These are phyloP conservation scores for Penicillium fuscoglaucum DNA, from an alignment of 2,329 filamentous ascomycete species.

Conservation along the genomic window DNA sequence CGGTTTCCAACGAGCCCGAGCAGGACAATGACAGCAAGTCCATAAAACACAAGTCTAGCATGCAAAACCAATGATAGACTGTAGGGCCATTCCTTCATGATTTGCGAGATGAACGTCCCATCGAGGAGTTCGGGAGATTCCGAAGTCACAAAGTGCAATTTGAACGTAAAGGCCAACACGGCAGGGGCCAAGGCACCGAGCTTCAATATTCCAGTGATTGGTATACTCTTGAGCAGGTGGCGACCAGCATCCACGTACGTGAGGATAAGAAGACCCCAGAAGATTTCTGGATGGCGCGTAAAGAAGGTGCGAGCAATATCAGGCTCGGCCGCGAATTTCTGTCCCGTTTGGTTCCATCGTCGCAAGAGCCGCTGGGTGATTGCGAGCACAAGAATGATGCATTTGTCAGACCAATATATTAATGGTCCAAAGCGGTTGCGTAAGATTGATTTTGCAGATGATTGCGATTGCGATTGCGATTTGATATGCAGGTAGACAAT, in stretches of 20 bases:
- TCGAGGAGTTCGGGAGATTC: constrained; percentile 81
- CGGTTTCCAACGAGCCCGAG: constrained; percentile 23
- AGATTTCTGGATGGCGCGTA: constrained; percentile 59
- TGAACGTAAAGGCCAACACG: constrained; percentile 72
- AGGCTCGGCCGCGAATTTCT: constrained; percentile 88
- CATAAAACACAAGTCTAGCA: constrained; percentile 53
- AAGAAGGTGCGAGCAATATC: constrained; percentile 79
- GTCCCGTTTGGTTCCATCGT: constrained; percentile 95
- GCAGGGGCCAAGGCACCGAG: constrained; percentile 46
- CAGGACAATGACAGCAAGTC: constrained; percentile 40
- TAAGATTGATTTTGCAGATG: background rate
- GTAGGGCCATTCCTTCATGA: constrained; percentile 41
- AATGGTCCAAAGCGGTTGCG: background rate
- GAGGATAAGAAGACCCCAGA: constrained; percentile 72
- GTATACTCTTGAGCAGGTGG: constrained; percentile 40
- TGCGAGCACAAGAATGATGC: constrained; percentile 53
- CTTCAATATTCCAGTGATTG: constrained; percentile 26
- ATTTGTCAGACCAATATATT: constrained; percentile 9
- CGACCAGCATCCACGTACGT: constrained; percentile 65
- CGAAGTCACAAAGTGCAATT: constrained; percentile 80
- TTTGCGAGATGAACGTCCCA: constrained; percentile 34
- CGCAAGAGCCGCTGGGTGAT: constrained; percentile 65
- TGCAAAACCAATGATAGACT: constrained; percentile 51
- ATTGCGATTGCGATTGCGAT: constrained; percentile 27
- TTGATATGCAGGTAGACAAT: constrained; percentile 51